Percentiles rank a stretch among this genome's conserved stretches.
These are phyloP conservation scores for Dianthus caryophyllus DNA, from an alignment of 148 eudicot species.

Conservation along the genomic window DNA sequence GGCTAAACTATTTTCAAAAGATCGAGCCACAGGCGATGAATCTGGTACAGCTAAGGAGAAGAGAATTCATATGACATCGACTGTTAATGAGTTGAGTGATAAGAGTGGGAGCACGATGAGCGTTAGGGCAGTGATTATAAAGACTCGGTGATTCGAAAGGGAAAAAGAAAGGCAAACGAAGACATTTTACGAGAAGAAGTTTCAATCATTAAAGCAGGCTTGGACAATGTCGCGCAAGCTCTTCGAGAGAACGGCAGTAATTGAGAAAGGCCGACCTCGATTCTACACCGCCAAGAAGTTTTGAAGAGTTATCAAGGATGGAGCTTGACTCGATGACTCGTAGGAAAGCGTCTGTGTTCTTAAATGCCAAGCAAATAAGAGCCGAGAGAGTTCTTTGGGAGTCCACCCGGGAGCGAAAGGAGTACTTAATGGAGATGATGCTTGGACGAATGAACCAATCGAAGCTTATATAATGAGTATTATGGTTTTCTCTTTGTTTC, in stretches of 20 bases:
- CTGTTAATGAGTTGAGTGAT: neutral
- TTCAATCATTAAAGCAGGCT: neutral
- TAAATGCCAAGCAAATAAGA: neutral
- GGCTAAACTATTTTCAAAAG: neutral
- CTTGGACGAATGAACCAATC: too few species aligned
- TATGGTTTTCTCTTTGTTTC: too few species aligned
- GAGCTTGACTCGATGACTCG: neutral
- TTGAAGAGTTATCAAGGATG: constrained; percentile 8
- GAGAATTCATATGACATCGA: neutral
- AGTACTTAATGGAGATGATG: neutral
- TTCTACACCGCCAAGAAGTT: neutral
- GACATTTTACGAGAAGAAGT: neutral
- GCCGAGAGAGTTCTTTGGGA: neutral
- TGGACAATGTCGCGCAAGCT: constrained; percentile 1
- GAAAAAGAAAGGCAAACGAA: neutral
- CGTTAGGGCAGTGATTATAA: neutral
- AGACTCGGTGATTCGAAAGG: neutral
- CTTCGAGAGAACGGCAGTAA: constrained; percentile 2
- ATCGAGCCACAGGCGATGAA: neutral
- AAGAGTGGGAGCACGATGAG: neutral
- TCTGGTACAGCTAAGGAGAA: neutral
- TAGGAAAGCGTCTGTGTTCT: constrained; percentile 7
- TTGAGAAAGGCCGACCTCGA: neutral
- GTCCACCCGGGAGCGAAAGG: neutral
- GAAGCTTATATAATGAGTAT: too few species aligned